Evolutionary conservation across 2,329 filamentous ascomycete species (phyloP).

Genomic region (Dothistroma pini): DNA sequence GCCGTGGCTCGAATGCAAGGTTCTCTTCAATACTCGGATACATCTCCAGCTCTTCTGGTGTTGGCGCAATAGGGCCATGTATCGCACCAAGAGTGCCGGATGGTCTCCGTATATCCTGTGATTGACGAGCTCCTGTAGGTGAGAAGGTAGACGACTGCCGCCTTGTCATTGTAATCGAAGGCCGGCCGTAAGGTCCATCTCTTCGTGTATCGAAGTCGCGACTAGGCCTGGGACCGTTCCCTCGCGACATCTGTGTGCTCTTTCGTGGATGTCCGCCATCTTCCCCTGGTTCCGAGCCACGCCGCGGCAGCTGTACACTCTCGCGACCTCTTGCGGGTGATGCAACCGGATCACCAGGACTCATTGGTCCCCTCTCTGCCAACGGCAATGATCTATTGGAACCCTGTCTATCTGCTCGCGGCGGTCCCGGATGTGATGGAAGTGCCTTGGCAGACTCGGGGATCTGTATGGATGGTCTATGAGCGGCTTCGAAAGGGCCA

Average conservation of each 20-base stretch:
- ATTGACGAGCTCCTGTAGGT: not conserved
- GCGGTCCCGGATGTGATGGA: not conserved
- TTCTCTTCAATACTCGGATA: constrained; percentile 11
- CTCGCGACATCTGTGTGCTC: constrained; percentile 23
- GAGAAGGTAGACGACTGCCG: constrained; percentile 23
- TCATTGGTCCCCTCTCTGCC: constrained; percentile 8
- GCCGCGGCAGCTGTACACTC: constrained; percentile 37
- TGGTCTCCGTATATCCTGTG: constrained; percentile 4
- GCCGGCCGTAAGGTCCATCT: constrained; percentile 34
- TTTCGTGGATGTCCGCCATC: constrained; percentile 8
- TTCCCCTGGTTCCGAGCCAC: constrained; percentile 4
- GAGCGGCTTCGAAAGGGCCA: constrained; percentile 28
- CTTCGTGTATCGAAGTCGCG: constrained; percentile 31
- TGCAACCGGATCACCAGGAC: not conserved
- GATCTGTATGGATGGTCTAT: constrained; percentile 15
- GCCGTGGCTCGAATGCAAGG: constrained; percentile 34
- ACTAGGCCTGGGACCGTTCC: constrained; percentile 19
- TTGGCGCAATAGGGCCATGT: constrained; percentile 10
- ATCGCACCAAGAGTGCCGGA: constrained; percentile 3
- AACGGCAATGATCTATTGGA: constrained; percentile 7
- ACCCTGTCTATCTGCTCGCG: constrained; percentile 3
- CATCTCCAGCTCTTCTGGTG: constrained; percentile 14
- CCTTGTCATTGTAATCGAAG: constrained; percentile 32
- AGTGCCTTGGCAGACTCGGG: not conserved
- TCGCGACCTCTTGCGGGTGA: constrained; percentile 31